A percentile compares a stretch with the other conserved stretches of the same genome.
Evolutionary conservation across 2,329 filamentous ascomycete genomes (phyloP).

Genomic region (Pseudogymnoascus verrucosus): DNA sequence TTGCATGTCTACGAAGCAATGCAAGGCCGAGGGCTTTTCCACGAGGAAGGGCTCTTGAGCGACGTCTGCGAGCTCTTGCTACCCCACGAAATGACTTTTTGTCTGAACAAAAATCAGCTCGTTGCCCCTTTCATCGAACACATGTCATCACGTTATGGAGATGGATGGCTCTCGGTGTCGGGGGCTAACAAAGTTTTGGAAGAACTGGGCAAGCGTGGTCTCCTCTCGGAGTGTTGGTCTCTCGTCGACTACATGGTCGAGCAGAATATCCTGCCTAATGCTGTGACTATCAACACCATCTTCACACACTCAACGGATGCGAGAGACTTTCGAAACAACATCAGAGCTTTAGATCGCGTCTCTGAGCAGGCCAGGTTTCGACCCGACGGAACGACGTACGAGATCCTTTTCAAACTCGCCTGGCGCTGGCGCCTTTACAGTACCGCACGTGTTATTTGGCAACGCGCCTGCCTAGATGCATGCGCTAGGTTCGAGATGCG

Average conservation of each 20-base stretch:
- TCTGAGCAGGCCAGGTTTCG: not conserved
- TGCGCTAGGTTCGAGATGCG: not conserved
- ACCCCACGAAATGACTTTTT: conserved; percentile 4
- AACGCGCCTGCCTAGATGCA: conserved; percentile 1
- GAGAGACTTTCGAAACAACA: not conserved
- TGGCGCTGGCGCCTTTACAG: not conserved
- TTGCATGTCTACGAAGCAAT: not conserved
- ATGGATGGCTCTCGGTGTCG: not conserved
- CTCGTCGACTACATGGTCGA: conserved; percentile 5
- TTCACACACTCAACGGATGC: not conserved
- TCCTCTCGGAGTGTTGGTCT: not conserved
- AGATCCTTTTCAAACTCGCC: conserved; percentile 1
- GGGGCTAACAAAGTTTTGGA: conserved; percentile 5
- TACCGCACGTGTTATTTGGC: conserved; percentile 8
- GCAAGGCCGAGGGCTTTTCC: not conserved
- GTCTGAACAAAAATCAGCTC: conserved; percentile 3
- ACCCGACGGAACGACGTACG: not conserved
- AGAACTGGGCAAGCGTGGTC: conserved; percentile 1
- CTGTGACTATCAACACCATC: not conserved
- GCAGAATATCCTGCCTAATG: not conserved
- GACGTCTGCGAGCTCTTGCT: not conserved
- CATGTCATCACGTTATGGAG: not conserved
- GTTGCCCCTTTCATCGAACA: not conserved
- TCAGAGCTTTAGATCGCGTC: not conserved
- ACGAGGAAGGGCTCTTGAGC: conserved; percentile 4